Evolutionary conservation across 768 basidiomycete species (phyloP).

Genomic region (Saitozyma podzolica): DNA sequence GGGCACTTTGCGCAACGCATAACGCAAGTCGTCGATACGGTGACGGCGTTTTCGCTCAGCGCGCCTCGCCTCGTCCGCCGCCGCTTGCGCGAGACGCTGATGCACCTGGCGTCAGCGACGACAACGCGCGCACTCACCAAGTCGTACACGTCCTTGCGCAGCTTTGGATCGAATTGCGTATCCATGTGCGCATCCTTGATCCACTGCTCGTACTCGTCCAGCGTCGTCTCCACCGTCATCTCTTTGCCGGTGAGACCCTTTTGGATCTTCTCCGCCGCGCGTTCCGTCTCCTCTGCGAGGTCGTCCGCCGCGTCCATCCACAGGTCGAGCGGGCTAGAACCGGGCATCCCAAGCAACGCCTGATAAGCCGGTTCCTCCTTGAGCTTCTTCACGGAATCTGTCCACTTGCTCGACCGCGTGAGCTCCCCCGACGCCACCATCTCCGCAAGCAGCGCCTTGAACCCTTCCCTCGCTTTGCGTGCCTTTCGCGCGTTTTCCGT

Average conservation of each 20-base stretch:
- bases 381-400: constrained; percentile 76
- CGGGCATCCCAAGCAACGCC: constrained; percentile 83
- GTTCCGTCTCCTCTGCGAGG: constrained; percentile 80
- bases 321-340: constrained; percentile 90
- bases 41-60: constrained; percentile 80
- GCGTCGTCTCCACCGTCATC: constrained; percentile 38
- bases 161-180: constrained; percentile 62
- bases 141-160: constrained; percentile 60
- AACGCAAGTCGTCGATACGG: constrained; percentile 90
- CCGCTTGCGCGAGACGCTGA: constrained; percentile 65
- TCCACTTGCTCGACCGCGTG: constrained; percentile 86
- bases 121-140: constrained; percentile 24
- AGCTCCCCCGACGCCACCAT: constrained; percentile 68
- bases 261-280: constrained; percentile 68
- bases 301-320: constrained; percentile 93
- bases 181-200: constrained; percentile 55
- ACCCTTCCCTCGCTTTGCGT: constrained; percentile 85
- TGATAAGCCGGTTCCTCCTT: constrained; percentile 78
- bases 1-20: constrained; percentile 85
- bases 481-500: constrained; percentile 82
- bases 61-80: constrained; percentile 77
- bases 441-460: constrained; percentile 74
- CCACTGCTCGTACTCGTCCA: constrained; percentile 44
- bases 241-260: constrained; percentile 34
- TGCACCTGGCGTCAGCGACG: constrained; percentile 61